These are phyloP conservation scores for Trypanosoma boissoni DNA, from an alignment of 208 protist species.

Conservation along the genomic window DNA sequence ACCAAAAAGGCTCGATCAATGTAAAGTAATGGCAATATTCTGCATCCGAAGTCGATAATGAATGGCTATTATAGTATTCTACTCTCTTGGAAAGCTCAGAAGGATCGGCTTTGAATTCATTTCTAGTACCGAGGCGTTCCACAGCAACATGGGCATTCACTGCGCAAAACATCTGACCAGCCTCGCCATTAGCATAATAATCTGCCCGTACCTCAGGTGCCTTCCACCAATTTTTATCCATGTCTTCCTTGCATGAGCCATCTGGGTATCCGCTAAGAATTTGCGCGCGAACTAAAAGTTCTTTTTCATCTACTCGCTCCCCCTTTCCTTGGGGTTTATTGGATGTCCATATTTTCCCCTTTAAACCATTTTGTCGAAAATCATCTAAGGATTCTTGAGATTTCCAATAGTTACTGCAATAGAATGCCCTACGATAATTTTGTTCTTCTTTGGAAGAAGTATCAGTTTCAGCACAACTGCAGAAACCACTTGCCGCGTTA, in stretches of 20 bases:
- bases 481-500: slow-evolving; percentile 18
- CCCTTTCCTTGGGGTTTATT: slow-evolving; percentile 14
- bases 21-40: slow-evolving; percentile 20
- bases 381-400: slow-evolving; percentile 16
- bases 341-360: slow-evolving; percentile 21
- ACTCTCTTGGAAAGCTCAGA: slow-evolving; percentile 22
- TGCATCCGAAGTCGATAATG: slow-evolving; percentile 9
- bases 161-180: slow-evolving; percentile 21
- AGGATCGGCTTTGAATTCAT: slow-evolving; percentile 20
- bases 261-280: slow-evolving; percentile 17
- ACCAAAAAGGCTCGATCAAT: slow-evolving; percentile 30
- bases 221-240: slow-evolving; percentile 40
- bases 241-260: slow-evolving; percentile 14
- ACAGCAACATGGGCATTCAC: slow-evolving; percentile 21
- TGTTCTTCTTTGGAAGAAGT: slow-evolving; percentile 5
- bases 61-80: slow-evolving; percentile 18
- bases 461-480: slow-evolving; percentile 8
- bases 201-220: slow-evolving; percentile 27
- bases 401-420: slow-evolving; percentile 19
- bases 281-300: slow-evolving; percentile 19
- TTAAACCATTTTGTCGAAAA: slow-evolving; percentile 21
- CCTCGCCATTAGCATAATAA: slow-evolving; percentile 24
- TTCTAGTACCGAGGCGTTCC: slow-evolving; percentile 20
- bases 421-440: slow-evolving; percentile 16
- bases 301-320: slow-evolving; percentile 19